Evolutionary conservation across 306 rosid genomes (phyloP).

Genomic region (Alnus glutinosa): DNA sequence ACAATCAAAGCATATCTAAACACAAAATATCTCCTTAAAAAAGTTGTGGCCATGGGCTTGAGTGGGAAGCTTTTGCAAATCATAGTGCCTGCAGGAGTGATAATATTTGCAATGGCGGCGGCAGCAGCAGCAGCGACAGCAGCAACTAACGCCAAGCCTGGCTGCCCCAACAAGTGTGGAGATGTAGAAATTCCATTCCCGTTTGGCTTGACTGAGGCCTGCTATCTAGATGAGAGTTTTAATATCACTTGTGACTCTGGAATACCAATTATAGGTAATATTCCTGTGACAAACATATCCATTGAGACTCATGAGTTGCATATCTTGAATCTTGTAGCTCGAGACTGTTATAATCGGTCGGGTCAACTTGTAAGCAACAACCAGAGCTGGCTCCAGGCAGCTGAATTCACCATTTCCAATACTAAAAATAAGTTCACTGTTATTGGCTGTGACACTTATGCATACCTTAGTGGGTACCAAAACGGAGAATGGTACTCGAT

Average conservation of each 20-base stretch:
- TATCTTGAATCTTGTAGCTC: too few relatives aligned
- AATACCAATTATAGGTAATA: not conserved
- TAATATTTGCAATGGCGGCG: not conserved
- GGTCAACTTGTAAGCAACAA: too few relatives aligned
- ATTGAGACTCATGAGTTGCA: too few relatives aligned
- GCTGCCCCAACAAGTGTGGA: slow-evolving; percentile 36
- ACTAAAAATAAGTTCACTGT: slow-evolving; percentile 25
- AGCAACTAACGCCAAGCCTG: not conserved
- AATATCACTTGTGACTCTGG: slow-evolving; percentile 13
- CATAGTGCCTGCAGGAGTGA: not conserved
- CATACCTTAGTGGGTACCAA: rapidly evolving
- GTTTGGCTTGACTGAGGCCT: slow-evolving; percentile 28
- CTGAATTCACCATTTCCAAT: slow-evolving; percentile 14
- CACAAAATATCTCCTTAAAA: too few relatives aligned
- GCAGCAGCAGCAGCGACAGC: too few relatives aligned
- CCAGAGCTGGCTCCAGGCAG: too few relatives aligned
- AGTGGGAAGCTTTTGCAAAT: not conserved
- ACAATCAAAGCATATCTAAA: too few relatives aligned
- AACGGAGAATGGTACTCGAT: too few relatives aligned
- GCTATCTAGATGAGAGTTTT: slow-evolving; percentile 5
- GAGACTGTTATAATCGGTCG: too few relatives aligned
- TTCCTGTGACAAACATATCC: too few relatives aligned
- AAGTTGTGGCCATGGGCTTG: not conserved
- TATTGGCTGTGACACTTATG: slow-evolving; percentile 32
- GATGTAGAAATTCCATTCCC: slow-evolving; percentile 47